Conservation (phyloP, 2,329 filamentous ascomycete genomes). For the Botryotinia narcissicola region DNA sequence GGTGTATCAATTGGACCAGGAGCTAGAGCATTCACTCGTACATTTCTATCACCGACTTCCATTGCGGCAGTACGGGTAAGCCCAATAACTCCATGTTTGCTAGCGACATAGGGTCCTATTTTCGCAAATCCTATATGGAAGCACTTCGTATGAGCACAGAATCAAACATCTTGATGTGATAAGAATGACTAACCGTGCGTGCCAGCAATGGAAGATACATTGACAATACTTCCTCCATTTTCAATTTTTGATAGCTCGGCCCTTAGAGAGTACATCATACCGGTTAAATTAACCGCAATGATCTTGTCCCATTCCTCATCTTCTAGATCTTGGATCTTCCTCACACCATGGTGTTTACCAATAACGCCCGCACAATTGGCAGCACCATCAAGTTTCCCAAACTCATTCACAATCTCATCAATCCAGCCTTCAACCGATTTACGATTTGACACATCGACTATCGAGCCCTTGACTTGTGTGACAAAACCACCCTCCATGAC, state of each 20-base stretch:
- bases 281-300: constrained; percentile 41
- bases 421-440: constrained; percentile 42
- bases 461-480: not conserved
- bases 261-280: constrained; percentile 41
- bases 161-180: not conserved
- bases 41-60: constrained; percentile 16
- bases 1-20: constrained; percentile 50
- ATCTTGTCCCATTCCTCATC: constrained; percentile 43
- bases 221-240: constrained; percentile 41
- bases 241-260: constrained; percentile 44
- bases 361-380: constrained; percentile 52
- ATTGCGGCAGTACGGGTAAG: constrained; percentile 40
- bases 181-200: constrained; percentile 40
- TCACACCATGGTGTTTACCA: constrained; percentile 38
- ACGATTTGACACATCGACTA: constrained; percentile 35
- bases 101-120: constrained; percentile 31
- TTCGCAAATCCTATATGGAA: constrained; percentile 34
- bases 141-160: constrained; percentile 33
- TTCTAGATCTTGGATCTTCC: constrained; percentile 34
- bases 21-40: constrained; percentile 42
- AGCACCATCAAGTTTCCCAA: constrained; percentile 44
- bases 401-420: constrained; percentile 37
- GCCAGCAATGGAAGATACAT: constrained; percentile 49
- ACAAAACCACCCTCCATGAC: constrained; percentile 27
- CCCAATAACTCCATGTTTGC: constrained; percentile 44